phyloP scores from a whole-genome alignment of 1,139 yeast genomes.

The Petasospora fabianii region DNA sequence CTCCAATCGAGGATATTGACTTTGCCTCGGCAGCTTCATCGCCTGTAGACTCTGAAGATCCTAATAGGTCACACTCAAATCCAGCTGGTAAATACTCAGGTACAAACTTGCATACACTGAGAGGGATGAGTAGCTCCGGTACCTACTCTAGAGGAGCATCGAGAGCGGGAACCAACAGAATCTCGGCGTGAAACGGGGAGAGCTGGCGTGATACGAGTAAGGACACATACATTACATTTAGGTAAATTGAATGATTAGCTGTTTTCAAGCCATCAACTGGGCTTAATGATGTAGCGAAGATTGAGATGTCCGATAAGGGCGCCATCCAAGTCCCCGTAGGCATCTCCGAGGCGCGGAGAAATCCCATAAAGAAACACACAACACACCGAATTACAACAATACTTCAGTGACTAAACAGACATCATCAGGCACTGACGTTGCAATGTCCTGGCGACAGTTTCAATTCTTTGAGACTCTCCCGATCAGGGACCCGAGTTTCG shows the following conservation, averaged over 20 bases:
- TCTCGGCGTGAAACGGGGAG: not conserved
- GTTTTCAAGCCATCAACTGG: too few relatives aligned
- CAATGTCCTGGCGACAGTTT: constrained; percentile 74
- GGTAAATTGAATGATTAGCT: too few relatives aligned
- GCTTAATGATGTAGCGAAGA: too few relatives aligned
- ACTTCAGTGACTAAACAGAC: too few relatives aligned
- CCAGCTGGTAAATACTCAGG: not conserved
- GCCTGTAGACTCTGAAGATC: not conserved
- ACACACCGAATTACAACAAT: too few relatives aligned
- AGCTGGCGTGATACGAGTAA: too few relatives aligned
- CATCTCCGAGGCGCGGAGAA: too few relatives aligned
- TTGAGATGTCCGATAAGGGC: not conserved
- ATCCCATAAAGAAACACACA: not conserved
- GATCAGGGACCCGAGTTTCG: constrained; percentile 74
- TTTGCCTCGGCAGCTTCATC: not conserved
- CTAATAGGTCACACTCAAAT: not conserved
- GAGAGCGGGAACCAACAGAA: not conserved
- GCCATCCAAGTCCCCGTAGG: too few relatives aligned
- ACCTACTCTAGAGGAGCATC: not conserved
- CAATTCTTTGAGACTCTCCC: constrained; percentile 84
- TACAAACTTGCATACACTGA: not conserved
- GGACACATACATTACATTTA: too few relatives aligned
- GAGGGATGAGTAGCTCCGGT: not conserved
- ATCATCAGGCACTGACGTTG: too few relatives aligned
- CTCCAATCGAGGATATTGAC: constrained; percentile 7